Base-by-base conservation (phyloP, 2,329 filamentous ascomycete genomes). In the Apiospora saccharicola region DNA sequence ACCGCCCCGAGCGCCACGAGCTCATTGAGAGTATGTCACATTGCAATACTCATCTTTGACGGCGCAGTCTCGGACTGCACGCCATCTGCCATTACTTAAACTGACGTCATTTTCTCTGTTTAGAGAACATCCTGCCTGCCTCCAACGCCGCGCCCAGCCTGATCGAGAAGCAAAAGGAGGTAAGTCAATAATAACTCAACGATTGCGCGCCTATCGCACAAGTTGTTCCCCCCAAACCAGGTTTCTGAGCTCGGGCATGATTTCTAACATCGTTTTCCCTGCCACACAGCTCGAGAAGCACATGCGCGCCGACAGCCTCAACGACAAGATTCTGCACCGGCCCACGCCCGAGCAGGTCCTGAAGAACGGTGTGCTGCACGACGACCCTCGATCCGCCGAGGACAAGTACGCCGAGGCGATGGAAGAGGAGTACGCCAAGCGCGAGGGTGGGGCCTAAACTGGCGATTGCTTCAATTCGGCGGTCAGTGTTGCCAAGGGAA, bases 41-140 rank as follows among this genome's bases (percentile, higher is more conserved):
- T 80, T 72, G 79, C 74, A 72, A 68, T 47, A 71, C 8, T 24
- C 46, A 26, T 26, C 4, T 53, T 51, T 16, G 24, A 30, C 24
- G 53, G 53, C 53, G 51, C 51, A 53, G 14, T 53, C 53, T 8
- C 30, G 22, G 19, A 34, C 14, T 6, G 51, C 51, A n/a, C 49
- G 51, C 22, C 44, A 47, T 47, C 16, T 7, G 44, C 14, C 10
- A 14, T 46, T 4, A 12, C 4, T 2, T 19, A 41, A 43, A 68
- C 37, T 74, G 69, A 74, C 69, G 71, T 71, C 72, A 72, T 72
- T 72, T 44, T 14, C 71, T 34, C 3, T 24, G 13, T 57, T 16
- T 77, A 96, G 93, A 91, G 77, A 97, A 98, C 83, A 98, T 98
- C 81, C 91, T 98, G 37, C 93, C 94, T 37, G 90, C 91, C 71